These are phyloP conservation scores for Olyra latifolia DNA, from an alignment of 176 grass and related monocot genomes.

Conservation along the genomic window DNA sequence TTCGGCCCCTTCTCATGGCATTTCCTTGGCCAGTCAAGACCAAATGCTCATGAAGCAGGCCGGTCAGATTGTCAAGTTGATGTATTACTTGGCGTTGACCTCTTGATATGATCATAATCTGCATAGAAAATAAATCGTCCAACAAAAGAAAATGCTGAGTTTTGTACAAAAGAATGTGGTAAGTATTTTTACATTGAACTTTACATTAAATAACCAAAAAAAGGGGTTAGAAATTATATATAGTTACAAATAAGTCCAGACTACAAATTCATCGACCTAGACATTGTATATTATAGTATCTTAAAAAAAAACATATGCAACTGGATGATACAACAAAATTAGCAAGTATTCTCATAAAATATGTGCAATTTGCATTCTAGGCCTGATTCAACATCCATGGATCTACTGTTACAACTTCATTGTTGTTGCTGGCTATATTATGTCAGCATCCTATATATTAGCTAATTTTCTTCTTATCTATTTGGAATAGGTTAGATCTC, in stretches of 20 bases:
- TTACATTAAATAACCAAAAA: not conserved
- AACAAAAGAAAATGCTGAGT: not conserved
- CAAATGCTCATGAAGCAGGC: constrained; percentile 72
- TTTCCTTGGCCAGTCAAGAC: constrained; percentile 44
- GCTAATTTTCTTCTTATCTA: not conserved
- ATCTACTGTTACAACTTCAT: not conserved
- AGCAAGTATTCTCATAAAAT: not conserved
- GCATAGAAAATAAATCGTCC: constrained; percentile 34
- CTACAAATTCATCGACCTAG: not conserved
- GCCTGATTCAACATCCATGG: not conserved
- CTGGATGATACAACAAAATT: not conserved
- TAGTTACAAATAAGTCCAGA: not conserved
- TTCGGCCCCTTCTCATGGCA: constrained; percentile 27
- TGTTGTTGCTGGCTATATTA: not conserved
- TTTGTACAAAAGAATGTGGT: constrained; percentile 13
- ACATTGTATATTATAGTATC: not conserved
- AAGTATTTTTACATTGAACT: constrained; percentile 2
- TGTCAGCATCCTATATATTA: not conserved
- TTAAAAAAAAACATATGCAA: not conserved
- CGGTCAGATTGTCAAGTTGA: constrained; percentile 80
- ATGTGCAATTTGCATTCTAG: not conserved
- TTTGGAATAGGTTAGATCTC: not conserved
- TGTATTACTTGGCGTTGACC: constrained; percentile 88
- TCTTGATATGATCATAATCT: constrained; percentile 71
- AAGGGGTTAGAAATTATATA: not conserved